Evolutionary conservation across 2,329 filamentous ascomycete genomes (phyloP).

Genomic region (Penicillium sp.): DNA sequence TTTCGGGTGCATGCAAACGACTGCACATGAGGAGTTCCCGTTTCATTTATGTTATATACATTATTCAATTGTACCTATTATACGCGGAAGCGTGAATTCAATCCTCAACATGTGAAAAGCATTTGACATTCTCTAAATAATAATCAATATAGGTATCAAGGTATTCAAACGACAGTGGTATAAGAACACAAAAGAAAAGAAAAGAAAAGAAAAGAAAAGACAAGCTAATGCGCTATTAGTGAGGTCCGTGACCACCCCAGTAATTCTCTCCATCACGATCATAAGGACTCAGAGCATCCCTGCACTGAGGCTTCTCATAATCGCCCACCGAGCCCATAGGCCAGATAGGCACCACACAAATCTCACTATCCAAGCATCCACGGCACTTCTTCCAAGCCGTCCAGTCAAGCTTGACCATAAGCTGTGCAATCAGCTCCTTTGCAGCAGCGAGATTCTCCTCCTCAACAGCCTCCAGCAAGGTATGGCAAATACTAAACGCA

Average conservation of each 20-base stretch:
- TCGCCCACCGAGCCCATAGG: constrained; percentile 58
- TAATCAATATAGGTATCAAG: neutral
- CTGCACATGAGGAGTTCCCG: constrained; percentile 20
- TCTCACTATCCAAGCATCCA: constrained; percentile 54
- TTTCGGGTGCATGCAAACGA: constrained; percentile 16
- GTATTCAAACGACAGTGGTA: neutral
- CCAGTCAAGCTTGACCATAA: constrained; percentile 59
- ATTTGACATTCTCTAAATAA: neutral
- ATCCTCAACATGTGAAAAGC: constrained; percentile 3
- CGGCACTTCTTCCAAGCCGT: constrained; percentile 60
- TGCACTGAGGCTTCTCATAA: constrained; percentile 52
- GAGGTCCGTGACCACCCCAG: constrained; percentile 22
- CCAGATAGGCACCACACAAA: constrained; percentile 66
- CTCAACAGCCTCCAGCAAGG: constrained; percentile 26
- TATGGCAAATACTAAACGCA: constrained; percentile 33
- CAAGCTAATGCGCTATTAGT: neutral
- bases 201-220: neutral
- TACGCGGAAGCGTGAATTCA: constrained; percentile 8
- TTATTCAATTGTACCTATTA: constrained; percentile 18
- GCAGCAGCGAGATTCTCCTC: constrained; percentile 26
- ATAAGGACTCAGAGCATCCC: constrained; percentile 27
- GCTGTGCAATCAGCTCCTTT: constrained; percentile 31
- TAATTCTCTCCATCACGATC: constrained; percentile 25
- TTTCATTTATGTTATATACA: constrained; percentile 5
- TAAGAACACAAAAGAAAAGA: neutral